A percentile compares a stretch with the other conserved stretches of the same genome.
Evolutionary conservation across 139 green algal species (phyloP).

Genomic region (Picochlorum costavermella): DNA sequence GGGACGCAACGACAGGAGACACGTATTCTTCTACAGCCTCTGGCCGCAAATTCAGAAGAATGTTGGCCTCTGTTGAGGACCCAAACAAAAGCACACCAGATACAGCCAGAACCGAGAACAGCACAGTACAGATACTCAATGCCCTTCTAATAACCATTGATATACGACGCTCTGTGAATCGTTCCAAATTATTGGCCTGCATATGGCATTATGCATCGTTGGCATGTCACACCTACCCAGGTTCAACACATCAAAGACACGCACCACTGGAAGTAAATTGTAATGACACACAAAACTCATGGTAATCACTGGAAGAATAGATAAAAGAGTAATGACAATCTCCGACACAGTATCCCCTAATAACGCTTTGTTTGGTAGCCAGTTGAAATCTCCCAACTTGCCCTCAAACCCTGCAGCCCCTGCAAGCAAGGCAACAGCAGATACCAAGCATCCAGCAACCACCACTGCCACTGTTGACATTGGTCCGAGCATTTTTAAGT

Average conservation of each 20-base stretch:
- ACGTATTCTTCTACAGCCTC: slow-evolving; percentile 12
- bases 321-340: slow-evolving; percentile 17
- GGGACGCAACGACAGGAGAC: not conserved
- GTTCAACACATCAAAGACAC: not conserved
- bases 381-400: slow-evolving; percentile 25
- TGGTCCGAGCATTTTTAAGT: slow-evolving; percentile 21
- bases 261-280: slow-evolving; percentile 28
- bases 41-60: slow-evolving; percentile 28
- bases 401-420: slow-evolving; percentile 9
- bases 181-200: slow-evolving; percentile 11
- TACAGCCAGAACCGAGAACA: slow-evolving; percentile 26
- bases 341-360: slow-evolving; percentile 6
- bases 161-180: slow-evolving; percentile 28
- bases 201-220: not conserved
- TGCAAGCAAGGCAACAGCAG: slow-evolving; percentile 9
- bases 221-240: not conserved
- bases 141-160: slow-evolving; percentile 23
- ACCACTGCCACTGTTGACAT: slow-evolving; percentile 22
- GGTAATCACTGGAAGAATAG: slow-evolving; percentile 30
- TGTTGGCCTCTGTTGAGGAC: slow-evolving; percentile 17
- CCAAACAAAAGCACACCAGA: slow-evolving; percentile 23
- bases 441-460: slow-evolving; percentile 20
- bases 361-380: slow-evolving; percentile 18
- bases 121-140: slow-evolving; percentile 20
- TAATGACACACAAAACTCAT: slow-evolving; percentile 35